Evolutionary conservation across 1,284 basidiomycete genomes (phyloP).

Genomic region (Ganoderma lingzhi): DNA sequence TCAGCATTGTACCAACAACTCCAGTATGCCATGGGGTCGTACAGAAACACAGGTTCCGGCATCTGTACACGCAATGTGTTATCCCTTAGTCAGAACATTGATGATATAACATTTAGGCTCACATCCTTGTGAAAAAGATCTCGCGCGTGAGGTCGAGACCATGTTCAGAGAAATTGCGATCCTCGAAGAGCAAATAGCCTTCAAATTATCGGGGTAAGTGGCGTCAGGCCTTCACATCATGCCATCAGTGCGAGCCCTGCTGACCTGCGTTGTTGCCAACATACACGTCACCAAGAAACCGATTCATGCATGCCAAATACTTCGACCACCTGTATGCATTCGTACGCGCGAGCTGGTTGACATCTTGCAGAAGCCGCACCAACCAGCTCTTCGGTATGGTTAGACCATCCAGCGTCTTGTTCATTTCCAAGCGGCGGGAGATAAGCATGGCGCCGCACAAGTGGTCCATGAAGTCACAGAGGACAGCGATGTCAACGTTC

Average conservation of each 20-base stretch:
- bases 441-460: conserved; percentile 44
- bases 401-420: conserved; percentile 47
- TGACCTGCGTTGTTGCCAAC: conserved; percentile 32
- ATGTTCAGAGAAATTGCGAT: conserved; percentile 30
- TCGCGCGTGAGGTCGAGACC: conserved; percentile 34
- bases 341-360: background rate
- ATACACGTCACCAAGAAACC: conserved; percentile 44
- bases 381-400: conserved; percentile 60
- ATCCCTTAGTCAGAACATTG: too few relatives aligned
- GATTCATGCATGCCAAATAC: conserved; percentile 36
- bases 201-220: conserved; percentile 20
- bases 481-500: conserved; percentile 48
- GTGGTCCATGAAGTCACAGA: conserved; percentile 57
- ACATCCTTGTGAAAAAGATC: conserved; percentile 48
- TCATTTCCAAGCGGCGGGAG: conserved; percentile 36
- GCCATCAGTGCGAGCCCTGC: conserved; percentile 5
- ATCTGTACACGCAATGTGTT: background rate
- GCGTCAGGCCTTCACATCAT: background rate
- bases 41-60: conserved; percentile 37
- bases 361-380: conserved; percentile 34
- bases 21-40: conserved; percentile 26
- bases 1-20: background rate
- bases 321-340: conserved; percentile 20
- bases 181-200: conserved; percentile 41
- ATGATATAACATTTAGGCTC: conserved; percentile 38